Evolutionary conservation across 257 asterid species (phyloP).

Genomic region (Solanum bulbocastanum): DNA sequence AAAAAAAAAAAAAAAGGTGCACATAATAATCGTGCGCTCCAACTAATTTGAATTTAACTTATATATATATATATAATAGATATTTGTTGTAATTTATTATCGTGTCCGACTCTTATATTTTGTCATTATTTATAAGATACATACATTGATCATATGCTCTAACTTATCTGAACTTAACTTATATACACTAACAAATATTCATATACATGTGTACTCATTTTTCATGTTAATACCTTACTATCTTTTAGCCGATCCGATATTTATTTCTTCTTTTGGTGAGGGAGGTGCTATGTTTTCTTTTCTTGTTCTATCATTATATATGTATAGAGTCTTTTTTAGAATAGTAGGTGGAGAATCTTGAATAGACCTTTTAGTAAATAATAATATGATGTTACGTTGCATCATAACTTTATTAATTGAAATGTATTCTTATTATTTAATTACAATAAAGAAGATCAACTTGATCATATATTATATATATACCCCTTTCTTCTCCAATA

Average conservation of each 20-base stretch:
- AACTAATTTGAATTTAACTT: background rate
- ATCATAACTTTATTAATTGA: background rate
- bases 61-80: background rate
- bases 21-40: background rate
- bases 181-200: background rate
- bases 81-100: background rate
- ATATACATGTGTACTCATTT: background rate
- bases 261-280: background rate
- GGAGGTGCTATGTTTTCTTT: background rate
- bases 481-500: background rate
- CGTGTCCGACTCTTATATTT: background rate
- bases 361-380: background rate
- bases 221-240: background rate
- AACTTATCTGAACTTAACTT: background rate
- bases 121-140: background rate
- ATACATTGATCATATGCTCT: background rate
- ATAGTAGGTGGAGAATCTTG: background rate
- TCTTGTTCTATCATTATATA: background rate
- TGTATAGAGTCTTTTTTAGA: background rate
- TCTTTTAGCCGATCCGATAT: background rate
- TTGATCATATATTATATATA: background rate
- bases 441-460: background rate
- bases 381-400: background rate
- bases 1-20: background rate
- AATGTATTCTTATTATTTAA: background rate